Conservation (phyloP, 2,329 filamentous ascomycete species). For the Penicillium capsulatum region DNA sequence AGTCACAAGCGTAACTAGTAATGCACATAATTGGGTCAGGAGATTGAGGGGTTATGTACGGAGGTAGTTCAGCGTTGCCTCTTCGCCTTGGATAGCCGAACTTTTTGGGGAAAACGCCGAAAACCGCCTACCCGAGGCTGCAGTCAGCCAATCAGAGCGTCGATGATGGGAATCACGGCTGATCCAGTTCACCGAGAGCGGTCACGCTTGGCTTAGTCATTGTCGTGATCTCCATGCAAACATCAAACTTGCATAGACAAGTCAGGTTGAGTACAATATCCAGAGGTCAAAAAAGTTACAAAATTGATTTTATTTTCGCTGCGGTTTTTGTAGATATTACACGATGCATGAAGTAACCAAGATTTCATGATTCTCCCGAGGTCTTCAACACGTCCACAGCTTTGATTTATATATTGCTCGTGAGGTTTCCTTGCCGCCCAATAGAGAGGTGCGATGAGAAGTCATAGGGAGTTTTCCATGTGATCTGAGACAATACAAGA, state of each 20-base stretch:
- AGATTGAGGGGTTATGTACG: background rate
- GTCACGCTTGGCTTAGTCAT: background rate
- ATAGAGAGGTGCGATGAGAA: too few relatives aligned
- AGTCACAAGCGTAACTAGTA: conserved; percentile 7
- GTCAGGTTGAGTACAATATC: too few relatives aligned
- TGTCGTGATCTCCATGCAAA: conserved; percentile 1
- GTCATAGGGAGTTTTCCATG: too few relatives aligned
- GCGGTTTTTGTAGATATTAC: too few relatives aligned
- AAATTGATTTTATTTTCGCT: too few relatives aligned
- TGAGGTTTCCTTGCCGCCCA: too few relatives aligned
- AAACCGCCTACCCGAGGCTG: conserved; percentile 24
- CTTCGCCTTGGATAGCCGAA: conserved; percentile 26
- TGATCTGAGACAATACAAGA: too few relatives aligned
- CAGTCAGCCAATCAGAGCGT: conserved; percentile 24
- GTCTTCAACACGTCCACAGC: too few relatives aligned
- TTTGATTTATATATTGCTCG: too few relatives aligned
- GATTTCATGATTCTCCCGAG: too few relatives aligned
- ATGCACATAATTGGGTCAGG: conserved; percentile 13
- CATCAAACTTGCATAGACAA: background rate
- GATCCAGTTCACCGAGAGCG: conserved; percentile 12
- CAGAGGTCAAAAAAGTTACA: too few relatives aligned
- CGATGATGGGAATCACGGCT: conserved; percentile 24
- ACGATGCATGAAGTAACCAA: too few relatives aligned
- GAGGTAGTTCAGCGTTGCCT: background rate
- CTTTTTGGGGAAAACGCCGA: conserved; percentile 19